Base-by-base conservation (phyloP, 805 yeast species). In the Wickerhamiella hasegawae region DNA sequence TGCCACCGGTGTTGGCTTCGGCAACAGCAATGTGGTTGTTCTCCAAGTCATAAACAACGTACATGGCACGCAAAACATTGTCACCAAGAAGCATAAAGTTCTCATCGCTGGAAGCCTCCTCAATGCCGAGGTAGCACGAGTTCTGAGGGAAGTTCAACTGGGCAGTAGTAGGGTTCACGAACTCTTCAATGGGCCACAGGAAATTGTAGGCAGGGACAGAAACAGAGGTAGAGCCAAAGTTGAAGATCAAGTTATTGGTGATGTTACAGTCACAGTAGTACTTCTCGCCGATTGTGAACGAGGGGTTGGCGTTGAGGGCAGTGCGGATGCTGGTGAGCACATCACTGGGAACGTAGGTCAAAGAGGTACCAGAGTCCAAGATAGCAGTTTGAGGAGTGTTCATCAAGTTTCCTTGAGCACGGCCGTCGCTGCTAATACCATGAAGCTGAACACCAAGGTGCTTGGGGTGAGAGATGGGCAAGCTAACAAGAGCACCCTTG, bases 1-100 rank as follows among this genome's bases (percentile, higher is more conserved):
- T 35, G 35, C 45, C 32, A 18, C 45, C 40, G n/a, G n/a, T n/a
- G 31, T 40, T 44, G 17, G 62, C 61, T 5, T 31, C 34, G 11
- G 71, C 80, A 33, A 76, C 40, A 2, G 76, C 71, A 25, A 76
- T 60, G 40, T 68, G 61, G 31, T 54, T 55, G 43, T 63, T 66
- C 18, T 72, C 76, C 39, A 74, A 55, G 49, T 77, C 79, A 52
- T 67, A 73, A 11, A 74, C 81, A 18, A 70, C 57, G 51, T 76
- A 77, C 32, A 73, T 71, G 33, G 66, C 63, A 39, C 76, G 62
- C 41, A 77, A 55, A 41, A 76, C 57, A 39, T 65, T 66, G 50
- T 74, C 81, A n/a, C 84, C 84, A 28, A 77, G 54, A 30, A 72
- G 57, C 14, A 63, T 48, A 21, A 52, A 43, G 37, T 58, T 47